Base-by-base conservation (phyloP, 257 asterid genomes). In the Solanum peruvianum region DNA sequence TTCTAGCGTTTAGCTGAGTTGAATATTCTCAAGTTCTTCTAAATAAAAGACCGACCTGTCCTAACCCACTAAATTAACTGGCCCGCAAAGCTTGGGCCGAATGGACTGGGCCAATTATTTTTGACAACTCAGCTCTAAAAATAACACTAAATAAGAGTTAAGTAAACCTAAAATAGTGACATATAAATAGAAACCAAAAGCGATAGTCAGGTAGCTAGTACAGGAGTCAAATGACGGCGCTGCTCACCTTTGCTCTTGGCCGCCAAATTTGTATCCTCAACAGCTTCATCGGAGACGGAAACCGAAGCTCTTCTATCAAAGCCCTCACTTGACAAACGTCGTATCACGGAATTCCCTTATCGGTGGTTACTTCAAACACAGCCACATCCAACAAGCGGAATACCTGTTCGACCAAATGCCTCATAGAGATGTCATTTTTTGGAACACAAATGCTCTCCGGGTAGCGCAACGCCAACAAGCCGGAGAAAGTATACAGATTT, bases 261-360 rank as follows among this genome's bases (percentile, higher is more conserved):
- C 66, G 42, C 66, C 66, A 27, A 45, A 77, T 77, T 77, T n/a
- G 39, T 42, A 14, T 58, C 58, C 4, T n/a, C 84, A 45, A 45
- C 27, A 16, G 16, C 27, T 78, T 78, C 7, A 4, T 78, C 62
- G 16, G 16, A 25, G 27, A 78, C 27, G 42, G 39, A 45, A 78
- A 45, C 16, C 18, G 10, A 78, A 78, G n/a, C 42, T 78, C 66
- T 78, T 78, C 18, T 41, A 78, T 9, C 42, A 45, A 78, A 16
- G 16, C 10, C 16, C 42, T n/a, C 5, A 78, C 11, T 16, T 15
- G 8, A 83, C 49, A 85, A 93, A 90, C 42, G 93, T 94, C 11
- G 93, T 94, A 56, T 91, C 94, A 0, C 92, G 98, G 95, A 95
- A 96, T 84, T 90, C 98, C 86, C 91, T 95, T 92, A 85, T 92